Evolutionary conservation across 768 basidiomycete species (phyloP), one percentile per base, ranked within the genome.

Genomic region (Xerocomellus intermedius): DNA sequence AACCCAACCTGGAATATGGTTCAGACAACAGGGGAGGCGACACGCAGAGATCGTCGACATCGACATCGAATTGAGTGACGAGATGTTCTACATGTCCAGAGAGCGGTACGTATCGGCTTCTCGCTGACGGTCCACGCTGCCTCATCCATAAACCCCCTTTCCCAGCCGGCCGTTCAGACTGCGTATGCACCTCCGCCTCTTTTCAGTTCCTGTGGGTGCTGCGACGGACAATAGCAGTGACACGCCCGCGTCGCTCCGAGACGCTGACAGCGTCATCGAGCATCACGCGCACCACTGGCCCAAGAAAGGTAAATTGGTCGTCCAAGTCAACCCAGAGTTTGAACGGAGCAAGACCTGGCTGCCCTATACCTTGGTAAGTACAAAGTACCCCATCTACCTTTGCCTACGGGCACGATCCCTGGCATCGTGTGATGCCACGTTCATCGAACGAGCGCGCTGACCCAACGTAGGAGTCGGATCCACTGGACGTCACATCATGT

Each of bases 321-420:
- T 83, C 30, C 71, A 75, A 53, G 68, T 81, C 48, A 83, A 83
- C 60, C 72, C 72, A 5, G 69, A 62, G 2, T 64, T 63, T 8
- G 55, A 59, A 8, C 58, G 64, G 21, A 72, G 69, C 38, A 72
- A 67, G 55, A 74, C 70, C 3, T 79, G 77, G 74, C 56, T 82
- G n/a, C 79, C 81, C 22, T 49, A 70, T 28, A 49, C 73, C 33
- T 52, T 82, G 69, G 82, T 80, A 21, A 58, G 75, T 68, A 26
- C 26, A 0, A 26, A 26, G 7, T 17, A 21, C 8, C 37, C 16
- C 51, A 21, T 2, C 16, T 12, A 5, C 22, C 28, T 45, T 16
- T 28, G 17, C 43, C n/a, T 2, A 30, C 28, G 28, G 28, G 14
- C 32, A 33, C 32, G n/a, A 43, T 46, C 32, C 24, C 26, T n/a